Evolutionary conservation across 495 filamentous ascomycete genomes (phyloP).

Genomic region (Delitschia confertaspora): DNA sequence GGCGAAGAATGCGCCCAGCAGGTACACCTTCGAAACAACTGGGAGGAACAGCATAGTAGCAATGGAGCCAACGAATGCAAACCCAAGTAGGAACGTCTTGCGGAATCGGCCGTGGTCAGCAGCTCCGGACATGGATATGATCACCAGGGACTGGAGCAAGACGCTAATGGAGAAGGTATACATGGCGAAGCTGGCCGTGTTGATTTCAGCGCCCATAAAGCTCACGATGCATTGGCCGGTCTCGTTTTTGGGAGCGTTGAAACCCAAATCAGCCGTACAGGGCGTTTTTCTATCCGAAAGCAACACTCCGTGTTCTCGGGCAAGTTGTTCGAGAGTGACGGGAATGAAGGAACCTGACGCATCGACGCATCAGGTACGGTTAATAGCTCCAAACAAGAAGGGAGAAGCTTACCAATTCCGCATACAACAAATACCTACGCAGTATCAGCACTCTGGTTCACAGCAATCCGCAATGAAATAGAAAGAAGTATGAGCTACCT

Average conservation of each 20-base stretch:
- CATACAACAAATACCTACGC: constrained; percentile 78
- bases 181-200: constrained; percentile 96
- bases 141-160: constrained; percentile 74
- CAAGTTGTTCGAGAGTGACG: constrained; percentile 89
- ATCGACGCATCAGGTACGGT: background rate
- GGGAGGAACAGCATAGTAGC: constrained; percentile 85
- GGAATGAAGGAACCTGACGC: constrained; percentile 90
- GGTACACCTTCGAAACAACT: constrained; percentile 60
- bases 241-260: constrained; percentile 25
- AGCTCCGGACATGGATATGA: constrained; percentile 91
- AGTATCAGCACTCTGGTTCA: background rate
- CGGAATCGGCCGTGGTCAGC: constrained; percentile 92
- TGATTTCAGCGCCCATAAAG: constrained; percentile 75
- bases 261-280: constrained; percentile 49
- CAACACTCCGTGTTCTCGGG: constrained; percentile 81
- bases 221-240: constrained; percentile 73
- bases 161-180: constrained; percentile 95
- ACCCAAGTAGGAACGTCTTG: constrained; percentile 73
- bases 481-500: constrained; percentile 35
- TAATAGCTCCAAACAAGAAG: background rate
- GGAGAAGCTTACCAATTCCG: constrained; percentile 64
- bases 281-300: constrained; percentile 64
- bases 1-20: constrained; percentile 73
- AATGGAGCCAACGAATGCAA: constrained; percentile 71
- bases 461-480: background rate